These are phyloP conservation scores for Physcia stellaris DNA, from an alignment of 495 filamentous ascomycete species.

Conservation along the genomic window DNA sequence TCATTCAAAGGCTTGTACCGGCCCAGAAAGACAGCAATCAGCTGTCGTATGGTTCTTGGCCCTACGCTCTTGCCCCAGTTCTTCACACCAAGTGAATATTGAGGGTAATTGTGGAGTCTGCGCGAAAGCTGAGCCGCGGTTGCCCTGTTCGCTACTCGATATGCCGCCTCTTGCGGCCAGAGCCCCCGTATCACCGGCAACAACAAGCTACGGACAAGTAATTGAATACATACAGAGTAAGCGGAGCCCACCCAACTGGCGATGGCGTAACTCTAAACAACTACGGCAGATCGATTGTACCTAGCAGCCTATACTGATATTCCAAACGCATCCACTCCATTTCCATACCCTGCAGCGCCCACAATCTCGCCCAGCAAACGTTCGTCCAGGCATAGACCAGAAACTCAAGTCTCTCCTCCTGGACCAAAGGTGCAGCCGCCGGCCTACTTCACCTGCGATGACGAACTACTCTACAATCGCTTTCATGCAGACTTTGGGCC, in stretches of 20 bases:
- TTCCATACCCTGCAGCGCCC: slow-evolving; percentile 61
- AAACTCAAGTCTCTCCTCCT: slow-evolving; percentile 24
- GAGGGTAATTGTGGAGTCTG: no score
- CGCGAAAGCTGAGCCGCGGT: neutral
- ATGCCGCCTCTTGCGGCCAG: slow-evolving; percentile 11
- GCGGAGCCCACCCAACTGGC: slow-evolving; percentile 10
- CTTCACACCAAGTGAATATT: no score
- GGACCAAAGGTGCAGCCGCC: slow-evolving; percentile 45
- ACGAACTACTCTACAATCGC: slow-evolving; percentile 86
- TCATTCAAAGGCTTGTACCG: no score
- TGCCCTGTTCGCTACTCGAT: neutral
- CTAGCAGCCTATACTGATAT: slow-evolving; percentile 80
- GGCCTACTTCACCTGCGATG: slow-evolving; percentile 91
- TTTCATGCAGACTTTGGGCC: slow-evolving; percentile 98
- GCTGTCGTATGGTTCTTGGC: no score
- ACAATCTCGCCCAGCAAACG: slow-evolving; percentile 62
- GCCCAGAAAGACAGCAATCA: no score
- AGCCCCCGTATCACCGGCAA: slow-evolving; percentile 21
- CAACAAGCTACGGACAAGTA: slow-evolving; percentile 50
- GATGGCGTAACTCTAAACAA: no score
- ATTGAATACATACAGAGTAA: slow-evolving; percentile 70
- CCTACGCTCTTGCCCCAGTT: no score
- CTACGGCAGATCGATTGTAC: slow-evolving; percentile 73
- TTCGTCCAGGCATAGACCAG: slow-evolving; percentile 47
- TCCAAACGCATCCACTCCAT: slow-evolving; percentile 66